Evolutionary conservation across 805 yeast genomes (phyloP).

Genomic region (Grigorovia jiainica): DNA sequence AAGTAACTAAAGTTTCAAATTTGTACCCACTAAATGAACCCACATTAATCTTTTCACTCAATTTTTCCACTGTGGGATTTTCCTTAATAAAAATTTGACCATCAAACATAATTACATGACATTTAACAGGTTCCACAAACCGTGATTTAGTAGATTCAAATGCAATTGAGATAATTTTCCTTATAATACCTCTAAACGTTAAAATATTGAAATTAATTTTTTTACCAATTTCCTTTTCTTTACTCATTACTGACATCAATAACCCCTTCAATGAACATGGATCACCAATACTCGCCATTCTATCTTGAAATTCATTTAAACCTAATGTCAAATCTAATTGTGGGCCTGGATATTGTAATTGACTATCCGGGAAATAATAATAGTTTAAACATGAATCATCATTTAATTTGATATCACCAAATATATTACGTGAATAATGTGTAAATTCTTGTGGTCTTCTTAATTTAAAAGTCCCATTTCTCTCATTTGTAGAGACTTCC

Average conservation of each 20-base stretch:
- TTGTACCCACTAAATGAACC: constrained; percentile 66
- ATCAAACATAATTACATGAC: constrained; percentile 63
- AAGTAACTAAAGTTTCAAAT: constrained; percentile 71
- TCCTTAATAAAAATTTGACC: constrained; percentile 60
- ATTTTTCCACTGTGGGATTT: constrained; percentile 20
- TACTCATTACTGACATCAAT: constrained; percentile 48
- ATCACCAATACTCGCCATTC: constrained; percentile 42
- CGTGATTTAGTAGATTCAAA: constrained; percentile 40
- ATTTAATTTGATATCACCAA: constrained; percentile 39
- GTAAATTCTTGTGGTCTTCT: constrained; percentile 78
- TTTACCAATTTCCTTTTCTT: constrained; percentile 29
- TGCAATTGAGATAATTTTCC: constrained; percentile 45
- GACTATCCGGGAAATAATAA: constrained; percentile 75
- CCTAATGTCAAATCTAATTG: constrained; percentile 61
- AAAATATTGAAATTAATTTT: constrained; percentile 49
- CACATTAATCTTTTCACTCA: constrained; percentile 21
- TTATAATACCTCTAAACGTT: constrained; percentile 80
- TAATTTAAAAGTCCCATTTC: constrained; percentile 42
- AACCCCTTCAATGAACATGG: constrained; percentile 40
- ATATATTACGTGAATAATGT: constrained; percentile 50
- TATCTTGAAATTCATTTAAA: constrained; percentile 45
- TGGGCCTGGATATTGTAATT: constrained; percentile 36
- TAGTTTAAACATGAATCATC: constrained; percentile 51
- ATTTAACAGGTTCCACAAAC: constrained; percentile 39
- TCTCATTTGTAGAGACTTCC: neutral